Evolutionary conservation across 2,329 filamentous ascomycete species (phyloP).

Genomic region (Leptodontidium sp.): DNA sequence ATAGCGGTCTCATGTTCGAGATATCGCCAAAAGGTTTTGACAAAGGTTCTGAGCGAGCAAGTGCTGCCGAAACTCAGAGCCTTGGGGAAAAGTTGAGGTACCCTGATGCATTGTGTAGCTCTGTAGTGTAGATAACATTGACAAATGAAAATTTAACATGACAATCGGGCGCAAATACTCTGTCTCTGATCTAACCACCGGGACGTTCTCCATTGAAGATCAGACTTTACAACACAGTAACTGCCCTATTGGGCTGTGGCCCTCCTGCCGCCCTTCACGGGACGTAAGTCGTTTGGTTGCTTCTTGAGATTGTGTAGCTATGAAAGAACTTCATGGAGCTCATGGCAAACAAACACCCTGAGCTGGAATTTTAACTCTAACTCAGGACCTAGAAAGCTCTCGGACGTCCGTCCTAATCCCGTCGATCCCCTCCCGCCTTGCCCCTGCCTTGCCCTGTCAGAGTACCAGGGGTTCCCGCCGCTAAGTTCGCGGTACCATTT

Average conservation of each 20-base stretch:
- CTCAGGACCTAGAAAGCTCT: slow-evolving; percentile 9
- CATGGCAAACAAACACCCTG: too few relatives aligned
- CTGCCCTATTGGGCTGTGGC: too few relatives aligned
- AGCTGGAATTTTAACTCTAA: neutral
- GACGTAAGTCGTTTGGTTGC: too few relatives aligned
- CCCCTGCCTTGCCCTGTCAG: neutral
- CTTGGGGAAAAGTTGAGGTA: neutral
- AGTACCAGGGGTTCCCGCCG: neutral
- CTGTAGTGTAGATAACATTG: neutral
- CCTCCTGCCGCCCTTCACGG: too few relatives aligned
- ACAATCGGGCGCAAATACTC: too few relatives aligned
- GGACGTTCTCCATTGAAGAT: too few relatives aligned
- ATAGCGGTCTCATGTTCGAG: neutral
- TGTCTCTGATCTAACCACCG: too few relatives aligned
- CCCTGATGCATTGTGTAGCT: neutral
- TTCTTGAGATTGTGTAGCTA: too few relatives aligned
- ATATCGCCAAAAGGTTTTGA: neutral
- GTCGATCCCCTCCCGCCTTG: neutral
- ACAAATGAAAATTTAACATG: neutral
- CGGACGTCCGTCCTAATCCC: neutral
- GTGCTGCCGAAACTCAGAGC: slow-evolving; percentile 19
- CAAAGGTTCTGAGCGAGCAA: slow-evolving; percentile 13
- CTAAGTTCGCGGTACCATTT: slow-evolving; percentile 1
- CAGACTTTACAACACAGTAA: too few relatives aligned
- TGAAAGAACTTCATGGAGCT: too few relatives aligned